Percentiles rank a stretch among this genome's conserved stretches.
phyloP scores from a whole-genome alignment of 208 protist genomes.

The Strigomonas culicis region DNA sequence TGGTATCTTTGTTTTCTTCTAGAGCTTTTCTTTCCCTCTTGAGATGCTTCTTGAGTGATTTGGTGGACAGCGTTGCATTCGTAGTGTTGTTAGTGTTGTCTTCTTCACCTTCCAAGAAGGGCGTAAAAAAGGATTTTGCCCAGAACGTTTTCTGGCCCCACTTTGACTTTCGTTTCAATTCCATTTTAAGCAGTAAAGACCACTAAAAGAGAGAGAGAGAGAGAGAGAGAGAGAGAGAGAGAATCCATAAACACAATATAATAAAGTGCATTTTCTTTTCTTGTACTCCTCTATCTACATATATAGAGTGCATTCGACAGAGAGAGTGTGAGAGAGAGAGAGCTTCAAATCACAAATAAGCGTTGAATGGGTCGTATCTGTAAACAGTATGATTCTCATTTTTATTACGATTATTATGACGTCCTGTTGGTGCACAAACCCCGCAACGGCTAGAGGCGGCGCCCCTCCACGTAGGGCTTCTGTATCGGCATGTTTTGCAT shows the following conservation, averaged over 20 bases:
- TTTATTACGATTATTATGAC: slow-evolving; percentile 10
- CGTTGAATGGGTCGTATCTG: background rate
- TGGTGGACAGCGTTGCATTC: background rate
- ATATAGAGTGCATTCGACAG: background rate
- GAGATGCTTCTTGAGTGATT: background rate
- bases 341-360: too few species aligned
- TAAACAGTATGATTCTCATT: background rate
- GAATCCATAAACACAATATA: background rate
- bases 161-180: slow-evolving; percentile 5
- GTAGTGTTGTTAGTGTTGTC: background rate
- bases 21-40: background rate
- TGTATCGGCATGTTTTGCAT: slow-evolving; percentile 79
- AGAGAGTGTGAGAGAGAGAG: too few species aligned
- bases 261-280: background rate
- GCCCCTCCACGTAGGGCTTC: slow-evolving; percentile 75
- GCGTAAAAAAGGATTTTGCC: slow-evolving; percentile 48
- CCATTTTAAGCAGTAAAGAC: background rate
- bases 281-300: background rate
- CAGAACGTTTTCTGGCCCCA: slow-evolving; percentile 53
- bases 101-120: background rate
- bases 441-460: slow-evolving; percentile 23
- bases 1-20: background rate
- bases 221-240: slow-evolving; percentile 11
- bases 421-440: background rate
- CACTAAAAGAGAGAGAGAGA: background rate